Conservation (phyloP, 2,329 filamentous ascomycete genomes). For the Beauveria brongniartii region DNA sequence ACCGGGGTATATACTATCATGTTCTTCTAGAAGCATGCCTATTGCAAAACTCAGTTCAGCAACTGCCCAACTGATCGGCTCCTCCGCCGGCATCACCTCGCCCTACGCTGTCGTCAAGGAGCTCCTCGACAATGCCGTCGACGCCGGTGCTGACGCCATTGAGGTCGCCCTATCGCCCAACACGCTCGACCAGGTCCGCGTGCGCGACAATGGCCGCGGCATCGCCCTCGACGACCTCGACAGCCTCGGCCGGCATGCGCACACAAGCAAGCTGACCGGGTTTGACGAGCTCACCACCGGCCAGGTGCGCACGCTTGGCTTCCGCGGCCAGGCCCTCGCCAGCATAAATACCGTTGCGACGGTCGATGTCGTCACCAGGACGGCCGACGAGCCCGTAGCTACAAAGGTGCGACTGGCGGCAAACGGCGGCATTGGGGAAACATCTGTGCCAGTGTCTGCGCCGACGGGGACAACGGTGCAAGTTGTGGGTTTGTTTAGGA, state of each 20-base stretch:
- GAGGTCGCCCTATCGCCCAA: conserved; percentile 57
- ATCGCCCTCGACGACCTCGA: conserved; percentile 55
- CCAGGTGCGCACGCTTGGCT: conserved; percentile 58
- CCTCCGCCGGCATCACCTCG: conserved; percentile 51
- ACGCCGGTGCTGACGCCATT: conserved; percentile 59
- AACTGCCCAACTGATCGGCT: conserved; percentile 49
- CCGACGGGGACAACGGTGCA: conserved; percentile 63
- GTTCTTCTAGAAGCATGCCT: conserved; percentile 29
- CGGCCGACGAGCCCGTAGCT: conserved; percentile 52
- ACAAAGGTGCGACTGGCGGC: conserved; percentile 35
- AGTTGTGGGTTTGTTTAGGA: conserved; percentile 49
- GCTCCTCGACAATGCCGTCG: conserved; percentile 68
- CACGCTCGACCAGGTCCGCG: conserved; percentile 59
- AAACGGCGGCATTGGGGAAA: conserved; percentile 23
- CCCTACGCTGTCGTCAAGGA: conserved; percentile 63
- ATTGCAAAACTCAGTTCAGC: conserved; percentile 42
- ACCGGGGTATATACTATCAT: not conserved
- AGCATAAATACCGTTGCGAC: conserved; percentile 51
- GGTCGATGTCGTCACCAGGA: conserved; percentile 53
- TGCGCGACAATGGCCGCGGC: conserved; percentile 67
- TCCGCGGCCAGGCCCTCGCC: conserved; percentile 66
- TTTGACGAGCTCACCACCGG: conserved; percentile 53
- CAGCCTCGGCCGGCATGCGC: conserved; percentile 54
- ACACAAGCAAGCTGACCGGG: conserved; percentile 65
- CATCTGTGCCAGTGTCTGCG: conserved; percentile 33